phyloP scores from a whole-genome alignment of 2,329 filamentous ascomycete genomes.

The Alternaria arbusti region DNA sequence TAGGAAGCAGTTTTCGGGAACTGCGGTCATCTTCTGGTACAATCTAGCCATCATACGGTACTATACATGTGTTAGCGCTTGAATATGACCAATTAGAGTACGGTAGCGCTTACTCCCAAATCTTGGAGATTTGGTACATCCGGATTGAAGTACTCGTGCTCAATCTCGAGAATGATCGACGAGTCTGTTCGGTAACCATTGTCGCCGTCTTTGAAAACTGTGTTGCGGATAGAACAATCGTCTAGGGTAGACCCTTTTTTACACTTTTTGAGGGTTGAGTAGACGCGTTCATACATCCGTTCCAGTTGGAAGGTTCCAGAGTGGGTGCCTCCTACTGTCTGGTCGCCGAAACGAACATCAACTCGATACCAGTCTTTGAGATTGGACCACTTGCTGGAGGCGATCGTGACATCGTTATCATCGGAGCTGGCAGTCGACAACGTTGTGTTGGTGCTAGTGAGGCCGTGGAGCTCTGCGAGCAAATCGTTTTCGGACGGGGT shows the following conservation, averaged over 20 bases:
- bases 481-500: background rate
- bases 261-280: background rate
- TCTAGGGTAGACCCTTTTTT: background rate
- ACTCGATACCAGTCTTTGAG: constrained; percentile 3
- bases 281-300: constrained; percentile 6
- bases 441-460: background rate
- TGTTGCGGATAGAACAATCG: background rate
- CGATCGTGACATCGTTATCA: too few species aligned
- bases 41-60: constrained; percentile 4
- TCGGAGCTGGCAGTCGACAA: background rate
- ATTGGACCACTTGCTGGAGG: too few species aligned
- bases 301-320: constrained; percentile 1
- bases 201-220: background rate
- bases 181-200: background rate
- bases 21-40: constrained; percentile 1
- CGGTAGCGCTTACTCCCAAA: background rate
- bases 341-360: constrained; percentile 1
- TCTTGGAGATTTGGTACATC: background rate
- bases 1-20: background rate
- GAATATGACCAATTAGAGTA: too few species aligned
- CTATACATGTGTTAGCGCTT: background rate
- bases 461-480: background rate
- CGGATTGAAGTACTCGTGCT: background rate
- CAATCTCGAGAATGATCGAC: background rate
- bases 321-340: background rate